Percentiles rank a stretch among this genome's conserved stretches.
Evolutionary conservation across 768 basidiomycete species (phyloP).

Genomic region (Hydnomerulius pinastri): DNA sequence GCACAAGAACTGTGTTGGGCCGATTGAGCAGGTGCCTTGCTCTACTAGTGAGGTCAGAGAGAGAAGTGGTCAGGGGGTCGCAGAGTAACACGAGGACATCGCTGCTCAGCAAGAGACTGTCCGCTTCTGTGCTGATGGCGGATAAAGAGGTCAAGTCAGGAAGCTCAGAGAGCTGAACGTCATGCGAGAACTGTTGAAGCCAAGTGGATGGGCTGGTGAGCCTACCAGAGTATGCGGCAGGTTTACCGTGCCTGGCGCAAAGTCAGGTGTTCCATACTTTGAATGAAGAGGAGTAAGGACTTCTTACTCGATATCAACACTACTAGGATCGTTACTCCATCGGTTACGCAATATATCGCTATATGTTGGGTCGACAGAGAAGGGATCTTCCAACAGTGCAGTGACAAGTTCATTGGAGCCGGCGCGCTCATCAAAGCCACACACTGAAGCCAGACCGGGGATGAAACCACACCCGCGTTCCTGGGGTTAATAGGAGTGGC

Average conservation of each 20-base stretch:
- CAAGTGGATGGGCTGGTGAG: slow-evolving; percentile 52
- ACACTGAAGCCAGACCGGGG: slow-evolving; percentile 46
- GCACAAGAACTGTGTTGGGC: slow-evolving; percentile 47
- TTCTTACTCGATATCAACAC: slow-evolving; percentile 29
- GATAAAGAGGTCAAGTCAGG: slow-evolving; percentile 20
- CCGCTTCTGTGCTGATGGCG: slow-evolving; percentile 14
- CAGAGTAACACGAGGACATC: slow-evolving; percentile 66
- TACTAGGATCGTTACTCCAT: slow-evolving; percentile 42
- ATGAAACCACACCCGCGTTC: not conserved
- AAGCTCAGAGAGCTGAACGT: slow-evolving; percentile 50
- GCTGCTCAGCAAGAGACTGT: slow-evolving; percentile 37
- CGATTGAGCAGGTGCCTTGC: slow-evolving; percentile 30
- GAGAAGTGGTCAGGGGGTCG: slow-evolving; percentile 57
- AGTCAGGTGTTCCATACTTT: not conserved
- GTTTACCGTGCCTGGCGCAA: slow-evolving; percentile 23
- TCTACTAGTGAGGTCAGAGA: slow-evolving; percentile 37
- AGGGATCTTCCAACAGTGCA: slow-evolving; percentile 71
- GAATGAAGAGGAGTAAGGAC: not conserved
- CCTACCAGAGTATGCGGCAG: slow-evolving; percentile 18
- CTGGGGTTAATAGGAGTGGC: slow-evolving; percentile 2
- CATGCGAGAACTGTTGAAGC: slow-evolving; percentile 55
- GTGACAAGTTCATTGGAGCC: slow-evolving; percentile 61
- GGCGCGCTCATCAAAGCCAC: slow-evolving; percentile 55
- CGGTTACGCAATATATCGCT: slow-evolving; percentile 47
- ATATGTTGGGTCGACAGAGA: slow-evolving; percentile 52